Evolutionary conservation across 331 rosid genomes (phyloP), one percentile per base, ranked within the genome.

Genomic region (Dryas integrifolia): DNA sequence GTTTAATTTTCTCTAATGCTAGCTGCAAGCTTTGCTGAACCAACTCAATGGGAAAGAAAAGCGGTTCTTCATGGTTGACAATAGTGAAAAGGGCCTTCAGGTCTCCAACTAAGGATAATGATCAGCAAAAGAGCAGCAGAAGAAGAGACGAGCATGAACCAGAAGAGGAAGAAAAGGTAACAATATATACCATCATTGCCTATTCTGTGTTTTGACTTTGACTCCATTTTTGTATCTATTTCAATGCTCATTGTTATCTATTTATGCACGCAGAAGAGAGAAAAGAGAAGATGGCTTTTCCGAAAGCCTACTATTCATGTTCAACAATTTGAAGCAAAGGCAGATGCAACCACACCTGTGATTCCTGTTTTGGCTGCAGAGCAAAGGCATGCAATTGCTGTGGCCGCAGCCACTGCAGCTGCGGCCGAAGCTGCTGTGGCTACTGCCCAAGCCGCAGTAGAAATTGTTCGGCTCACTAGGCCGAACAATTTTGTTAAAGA

Each of bases 401-500:
- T 84, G 58, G 88, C 77, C 3, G 85, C 79, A 3, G 85, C 81
- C 51, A 74, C 87, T 1, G 84, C 85, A 0, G 87, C 84, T 9
- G 87, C 81, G 0, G 76, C 87, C 0, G 76, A 80, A 6, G 82
- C 84, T 0, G 78, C 80, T 5, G 82, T 77, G 10, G 81, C 80
- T 0, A 82, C 85, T 1, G 83, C 83, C 3, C 85, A 80, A 74
- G 77, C 81, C 6, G 81, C 82, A 1, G 85, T 60, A 3, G 81
- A 80, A 18, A 80, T 80, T 58, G 85, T 81, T n/a, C 58, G 77
- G 46, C 83, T 74, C 12, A 81, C 81, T 0, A 67, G 70, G 16
- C 79, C 66, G 15, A 49, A 26, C 38, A 73, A n/a, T 56, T 60
- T 74, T 44, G 49, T 10, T 40, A 72, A 24, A 68, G 72, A 50